Evolutionary conservation across 768 basidiomycete genomes (phyloP).

Genomic region (Boletellus ananas): DNA sequence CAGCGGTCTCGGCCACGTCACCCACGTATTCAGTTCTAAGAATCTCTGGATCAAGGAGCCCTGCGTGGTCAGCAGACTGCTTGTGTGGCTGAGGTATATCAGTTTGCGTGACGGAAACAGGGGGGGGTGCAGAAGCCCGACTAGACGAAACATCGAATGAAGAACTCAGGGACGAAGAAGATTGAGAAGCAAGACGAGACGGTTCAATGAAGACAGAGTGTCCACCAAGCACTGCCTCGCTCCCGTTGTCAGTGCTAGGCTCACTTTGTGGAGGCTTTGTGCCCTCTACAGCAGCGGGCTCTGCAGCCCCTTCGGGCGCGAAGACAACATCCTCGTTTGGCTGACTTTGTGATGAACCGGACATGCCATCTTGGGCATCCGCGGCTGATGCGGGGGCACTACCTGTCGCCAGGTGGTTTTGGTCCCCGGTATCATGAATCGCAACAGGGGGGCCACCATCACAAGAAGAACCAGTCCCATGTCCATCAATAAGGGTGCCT

Average conservation of each 20-base stretch:
- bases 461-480: slow-evolving; percentile 33
- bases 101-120: slow-evolving; percentile 28
- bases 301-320: slow-evolving; percentile 19
- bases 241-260: slow-evolving; percentile 17
- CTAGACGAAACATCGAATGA: slow-evolving; percentile 47
- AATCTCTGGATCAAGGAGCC: slow-evolving; percentile 42
- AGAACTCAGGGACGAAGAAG: slow-evolving; percentile 31
- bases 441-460: slow-evolving; percentile 12
- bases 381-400: slow-evolving; percentile 25
- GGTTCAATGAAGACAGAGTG: slow-evolving; percentile 26
- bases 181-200: slow-evolving; percentile 30
- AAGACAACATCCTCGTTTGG: slow-evolving; percentile 19
- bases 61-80: slow-evolving; percentile 45
- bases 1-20: slow-evolving; percentile 3
- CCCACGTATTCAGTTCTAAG: slow-evolving; percentile 5
- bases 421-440: slow-evolving; percentile 15
- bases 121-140: slow-evolving; percentile 35
- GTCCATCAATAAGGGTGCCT: slow-evolving; percentile 41
- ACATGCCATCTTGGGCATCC: slow-evolving; percentile 11
- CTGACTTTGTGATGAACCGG: slow-evolving; percentile 14
- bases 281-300: slow-evolving; percentile 16
- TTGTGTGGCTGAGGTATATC: slow-evolving; percentile 40
- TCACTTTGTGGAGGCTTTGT: slow-evolving; percentile 17
- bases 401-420: slow-evolving; percentile 16
- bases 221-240: slow-evolving; percentile 13